Base-by-base conservation (phyloP, 225 moss, liverwort and hornwort genomes). In the Anthoceros angustus region DNA sequence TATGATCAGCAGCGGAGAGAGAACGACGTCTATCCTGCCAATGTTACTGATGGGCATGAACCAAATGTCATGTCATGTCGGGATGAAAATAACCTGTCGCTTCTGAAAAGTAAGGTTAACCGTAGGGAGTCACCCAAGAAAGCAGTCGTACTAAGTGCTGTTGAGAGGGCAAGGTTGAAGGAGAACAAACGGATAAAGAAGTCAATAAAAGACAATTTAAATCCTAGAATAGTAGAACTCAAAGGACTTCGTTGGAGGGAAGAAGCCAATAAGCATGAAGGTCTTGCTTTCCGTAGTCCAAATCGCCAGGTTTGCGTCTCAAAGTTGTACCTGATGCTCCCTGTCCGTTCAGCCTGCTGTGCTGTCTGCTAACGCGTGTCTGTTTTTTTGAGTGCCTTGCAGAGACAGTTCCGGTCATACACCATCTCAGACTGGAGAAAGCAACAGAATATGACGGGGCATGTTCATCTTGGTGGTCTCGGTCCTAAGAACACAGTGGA, bases 391-490 rank as follows among this genome's bases (percentile, higher is more conserved):
- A 26, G 32, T 61, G 25, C 39, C 2, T 42, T 82, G 77, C 72
- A 95, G 95, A 86, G 79, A 62, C 71, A 69, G 41, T 95, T 87
- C 71, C 90, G 86, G 55, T 69, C 86, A 2, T 95, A 95, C 25
- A 90, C 94, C 5, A 69, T 95, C 64, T 83, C 76, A 41, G 90
- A 95, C 66, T 95, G 88, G 5, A 84, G 86, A 63, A 81, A 80
- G 46, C 90, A 90, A 64, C 86, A 85, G 24, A 81, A 75, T 23
- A 55, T 55, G 62, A 83, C 80, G 80, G 73, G 77, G 8, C 86
- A 87, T 72, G 77, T 81, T 39, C 76, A 83, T 42, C 75, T 90
- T 69, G 94, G 94, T 42, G 88, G 82, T n/a, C 81, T 95, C 73
- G 94, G 94, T 70, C 82, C 80, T 4, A 55, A 20, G 23, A 55